phyloP scores from a whole-genome alignment of 31 red algal genomes.

The Pterothamnion heteromorphum region DNA sequence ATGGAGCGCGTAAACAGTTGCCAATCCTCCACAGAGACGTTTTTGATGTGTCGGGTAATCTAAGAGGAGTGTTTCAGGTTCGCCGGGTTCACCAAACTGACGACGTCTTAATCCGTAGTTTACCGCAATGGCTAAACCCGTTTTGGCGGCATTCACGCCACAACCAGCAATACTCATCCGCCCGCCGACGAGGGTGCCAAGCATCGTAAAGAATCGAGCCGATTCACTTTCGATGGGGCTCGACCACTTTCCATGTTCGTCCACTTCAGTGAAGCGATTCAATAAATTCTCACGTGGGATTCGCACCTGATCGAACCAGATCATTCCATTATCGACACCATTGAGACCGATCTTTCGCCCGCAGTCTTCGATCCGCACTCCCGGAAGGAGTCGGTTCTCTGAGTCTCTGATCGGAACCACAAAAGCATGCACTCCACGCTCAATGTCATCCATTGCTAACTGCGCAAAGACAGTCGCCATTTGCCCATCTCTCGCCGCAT shows the following conservation, averaged over 20 bases:
- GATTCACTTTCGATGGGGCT: slow-evolving; percentile 43
- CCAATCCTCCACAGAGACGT: slow-evolving; percentile 58
- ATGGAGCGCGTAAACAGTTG: slow-evolving; percentile 52
- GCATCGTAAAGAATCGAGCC: slow-evolving; percentile 50
- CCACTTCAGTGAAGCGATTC: slow-evolving; percentile 54
- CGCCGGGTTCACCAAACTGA: slow-evolving; percentile 54
- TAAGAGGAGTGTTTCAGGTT: slow-evolving; percentile 61
- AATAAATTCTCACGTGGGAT: slow-evolving; percentile 57
- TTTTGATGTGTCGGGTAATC: slow-evolving; percentile 74
- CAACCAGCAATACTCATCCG: slow-evolving; percentile 62
- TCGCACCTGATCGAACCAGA: slow-evolving; percentile 68
- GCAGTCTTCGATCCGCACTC: slow-evolving; percentile 64
- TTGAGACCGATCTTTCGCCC: slow-evolving; percentile 77
- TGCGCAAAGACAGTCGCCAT: slow-evolving; percentile 75
- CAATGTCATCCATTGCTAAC: slow-evolving; percentile 41
- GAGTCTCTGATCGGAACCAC: slow-evolving; percentile 73
- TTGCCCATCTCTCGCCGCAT: slow-evolving; percentile 42
- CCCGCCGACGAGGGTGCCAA: slow-evolving; percentile 54
- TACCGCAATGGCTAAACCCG: slow-evolving; percentile 71
- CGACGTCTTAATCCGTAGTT: slow-evolving; percentile 58
- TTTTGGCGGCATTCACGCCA: slow-evolving; percentile 60
- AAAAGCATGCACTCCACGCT: slow-evolving; percentile 70
- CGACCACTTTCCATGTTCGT: slow-evolving; percentile 53
- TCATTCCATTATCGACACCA: slow-evolving; percentile 74
- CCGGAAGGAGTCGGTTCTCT: slow-evolving; percentile 15